Evolutionary conservation across 441 rosid genomes (phyloP), one percentile per base, ranked within the genome.

Genomic region (Pelargonium myrrhifolium): DNA sequence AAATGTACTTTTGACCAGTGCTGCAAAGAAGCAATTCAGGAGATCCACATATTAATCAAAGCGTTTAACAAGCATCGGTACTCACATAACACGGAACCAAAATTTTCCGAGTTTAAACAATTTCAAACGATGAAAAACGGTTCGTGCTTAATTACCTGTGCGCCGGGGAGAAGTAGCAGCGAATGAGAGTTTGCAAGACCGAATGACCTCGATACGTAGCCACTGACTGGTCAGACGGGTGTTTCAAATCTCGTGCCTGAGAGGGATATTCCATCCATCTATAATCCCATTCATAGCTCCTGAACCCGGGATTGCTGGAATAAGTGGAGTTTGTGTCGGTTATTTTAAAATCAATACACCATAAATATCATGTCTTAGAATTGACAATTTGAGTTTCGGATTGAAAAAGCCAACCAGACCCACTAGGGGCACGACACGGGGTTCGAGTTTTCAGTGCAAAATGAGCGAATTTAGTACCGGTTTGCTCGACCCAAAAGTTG

Each of bases 121-220:
- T 5, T 35, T 35, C 6, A 31, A 31, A 31, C 37, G 37, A 31
- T 31, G 37, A 31, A 31, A 31, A 8, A 61, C 2, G 15, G 35
- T 60, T 53, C 61, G 65, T 45, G 64, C 53, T 11, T 45, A 31
- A 53, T 73, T 81, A 87, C 92, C 89, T 85, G 67, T 81, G 76
- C 65, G 69, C 76, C 14, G 92, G 92, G 65, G 92, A 85, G 84
- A 85, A 87, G 81, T 85, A 82, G 70, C 92, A 87, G 40, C 88
- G 88, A 42, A 87, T 84, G 68, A 85, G 71, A 74, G 93, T 87
- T 31, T 68, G 74, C 79, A 87, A 66, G 72, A 87, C 84, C 1
- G 83, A 78, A 72, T 85, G 93, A 62, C 93, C 89, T 51, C 55
- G 78, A 68, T 82, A 87, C 70, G 93, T 87, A 65, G 85, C 79